Evolutionary conservation across 306 rosid genomes (phyloP), one percentile per base, ranked within the genome.

Genomic region (Castanopsis chinensis): DNA sequence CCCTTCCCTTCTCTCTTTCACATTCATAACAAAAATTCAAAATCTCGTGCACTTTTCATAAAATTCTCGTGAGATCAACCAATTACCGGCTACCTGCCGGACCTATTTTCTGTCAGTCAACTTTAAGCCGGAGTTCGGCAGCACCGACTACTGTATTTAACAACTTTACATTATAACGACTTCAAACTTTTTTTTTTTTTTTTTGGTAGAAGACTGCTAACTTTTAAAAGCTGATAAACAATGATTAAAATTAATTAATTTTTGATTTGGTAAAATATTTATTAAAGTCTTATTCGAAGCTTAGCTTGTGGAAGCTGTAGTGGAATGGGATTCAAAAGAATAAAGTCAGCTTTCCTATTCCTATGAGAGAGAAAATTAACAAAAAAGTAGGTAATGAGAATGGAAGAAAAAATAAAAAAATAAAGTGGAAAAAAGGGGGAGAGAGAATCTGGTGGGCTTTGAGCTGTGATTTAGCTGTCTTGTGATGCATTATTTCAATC

Each of bases 381-480:
- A 15, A 51, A 53, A 80, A 80, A 58, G 70, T 6, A 67, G 72
- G 30, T 11, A 18, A n/a, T 69, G 72, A 20, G 77, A 1, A 61
- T n/a, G 54, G 13, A 8, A 43, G 21, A 70, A 18, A 5, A 79
- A 41, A 59, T 17, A 20, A 58, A 63, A 15, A 4, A 19, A 72
- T 28, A 15, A 27, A 59, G 53, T 49, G 17, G 27, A 57, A 17
- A 23, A 37, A 79, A 58, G 74, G 65, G 63, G 21, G 72, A 73
- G 76, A 72, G 78, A 85, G 83, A 75, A 75, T 84, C 83, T 88
- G 93, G 93, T 89, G 96, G 92, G 92, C 80, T 88, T 90, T 86
- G 94, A 94, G 97, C 97, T 94, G 94, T 90, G 89, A 90, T 83
- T 56, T 93, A 91, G 98, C 98, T 93, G 98, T 89, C 91, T 69